Conservation (phyloP, 2,329 filamentous ascomycete species). For the Dothistroma pini region DNA sequence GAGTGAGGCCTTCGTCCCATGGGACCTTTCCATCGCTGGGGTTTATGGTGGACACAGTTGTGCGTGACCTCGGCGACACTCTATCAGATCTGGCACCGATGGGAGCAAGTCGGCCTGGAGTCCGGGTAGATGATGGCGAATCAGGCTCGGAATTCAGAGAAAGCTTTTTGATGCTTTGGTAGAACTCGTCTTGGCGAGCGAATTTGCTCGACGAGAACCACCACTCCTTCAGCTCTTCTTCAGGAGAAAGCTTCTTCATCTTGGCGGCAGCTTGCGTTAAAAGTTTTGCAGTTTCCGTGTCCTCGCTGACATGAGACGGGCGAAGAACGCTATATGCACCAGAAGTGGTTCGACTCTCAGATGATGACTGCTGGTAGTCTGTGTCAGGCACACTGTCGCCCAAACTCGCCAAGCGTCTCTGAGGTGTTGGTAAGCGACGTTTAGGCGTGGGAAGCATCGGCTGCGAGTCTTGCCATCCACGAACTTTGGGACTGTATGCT, state of each 20-base stretch:
- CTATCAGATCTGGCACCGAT: neutral
- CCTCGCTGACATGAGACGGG: neutral
- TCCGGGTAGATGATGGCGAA: conserved; percentile 18
- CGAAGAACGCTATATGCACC: neutral
- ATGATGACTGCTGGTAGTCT: neutral
- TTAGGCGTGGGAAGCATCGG: neutral
- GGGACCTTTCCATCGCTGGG: neutral
- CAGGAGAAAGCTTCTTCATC: conserved; percentile 22
- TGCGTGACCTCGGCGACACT: neutral
- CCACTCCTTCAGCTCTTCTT: conserved; percentile 42
- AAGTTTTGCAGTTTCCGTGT: neutral
- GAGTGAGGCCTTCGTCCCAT: conserved; percentile 25
- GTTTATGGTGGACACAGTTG: conserved; percentile 12
- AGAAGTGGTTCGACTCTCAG: neutral
- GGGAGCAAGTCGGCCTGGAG: conserved; percentile 15
- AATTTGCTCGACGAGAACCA: conserved; percentile 34
- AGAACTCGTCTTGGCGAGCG: conserved; percentile 33
- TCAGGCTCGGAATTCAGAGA: neutral
- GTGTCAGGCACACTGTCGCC: conserved; percentile 12
- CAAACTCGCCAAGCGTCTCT: neutral
- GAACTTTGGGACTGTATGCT: neutral
- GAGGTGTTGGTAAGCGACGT: neutral
- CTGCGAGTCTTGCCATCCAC: conserved; percentile 3
- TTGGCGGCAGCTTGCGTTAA: neutral
- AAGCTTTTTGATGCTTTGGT: conserved; percentile 22